Base-by-base conservation (phyloP, 192 early-diverging fungal genomes). In the Mortierella hygrophila region DNA sequence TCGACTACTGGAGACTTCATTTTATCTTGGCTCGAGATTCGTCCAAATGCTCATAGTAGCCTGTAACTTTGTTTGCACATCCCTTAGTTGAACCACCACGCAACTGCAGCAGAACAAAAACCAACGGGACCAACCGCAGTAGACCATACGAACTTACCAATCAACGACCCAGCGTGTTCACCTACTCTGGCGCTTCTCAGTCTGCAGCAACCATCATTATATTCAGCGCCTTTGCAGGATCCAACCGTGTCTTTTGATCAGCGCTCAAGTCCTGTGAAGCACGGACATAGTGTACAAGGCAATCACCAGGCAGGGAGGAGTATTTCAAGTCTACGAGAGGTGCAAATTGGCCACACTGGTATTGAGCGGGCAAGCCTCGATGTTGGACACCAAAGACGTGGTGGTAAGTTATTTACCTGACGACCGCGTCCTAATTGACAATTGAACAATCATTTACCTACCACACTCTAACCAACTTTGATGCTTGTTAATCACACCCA, bases 281-380 rank as follows among this genome's bases (percentile, higher is more conserved):
- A 54, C 29, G 68, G 40, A 16, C 74, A 79, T 68, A 76, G 72
- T 15, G 21, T 38, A 1, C 77, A 63, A 46, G 69, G 68, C 15
- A 41, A 42, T 44, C 82, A 85, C 42, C 82, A 85, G 49, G 77
- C 72, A 49, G 78, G 55, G 23, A 42, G 74, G 32, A 85, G 82
- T 38, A 63, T 85, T 41, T 85, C 82, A 4, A 79, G 82, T 40
- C 23, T 85, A 3, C 63, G 82, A 29, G 82, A 85, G 49, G 41
- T 79, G n/a, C 82, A 85, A 18, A 40, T 70, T 0, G 46, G 70
- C 11, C 29, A 46, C 49, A 4, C 40, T 3, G 68, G 49, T 32
- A 40, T 63, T 23, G 82, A 79, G 29, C 35, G 82, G 68, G 26
- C 23, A 16, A 85, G 82, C 13, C 47, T 76, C 1, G 82, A 85